Evolutionary conservation across 2,329 filamentous ascomycete genomes (phyloP).

Genomic region (Claviceps humidiphila): DNA sequence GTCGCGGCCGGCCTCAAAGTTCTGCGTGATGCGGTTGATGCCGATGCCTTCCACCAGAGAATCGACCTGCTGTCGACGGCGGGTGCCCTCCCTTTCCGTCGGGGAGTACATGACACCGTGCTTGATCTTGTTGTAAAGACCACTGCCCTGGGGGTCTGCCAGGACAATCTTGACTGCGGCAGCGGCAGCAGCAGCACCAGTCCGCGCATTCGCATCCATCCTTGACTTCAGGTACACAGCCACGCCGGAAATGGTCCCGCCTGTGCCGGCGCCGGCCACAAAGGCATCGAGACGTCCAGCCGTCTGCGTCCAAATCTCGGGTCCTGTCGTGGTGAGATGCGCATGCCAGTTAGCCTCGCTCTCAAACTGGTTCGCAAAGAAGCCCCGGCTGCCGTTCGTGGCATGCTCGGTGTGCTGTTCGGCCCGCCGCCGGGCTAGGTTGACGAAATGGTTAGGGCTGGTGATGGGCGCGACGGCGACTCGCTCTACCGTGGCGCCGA

Average conservation of each 20-base stretch:
- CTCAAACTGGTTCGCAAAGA: constrained; percentile 96
- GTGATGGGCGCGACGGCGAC: constrained; percentile 87
- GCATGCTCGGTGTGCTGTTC: constrained; percentile 52
- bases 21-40: constrained; percentile 85
- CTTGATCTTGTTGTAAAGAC: constrained; percentile 80
- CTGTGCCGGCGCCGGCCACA: constrained; percentile 85
- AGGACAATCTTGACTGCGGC: constrained; percentile 58
- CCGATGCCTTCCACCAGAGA: constrained; percentile 93
- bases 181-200: constrained; percentile 23
- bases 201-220: constrained; percentile 17
- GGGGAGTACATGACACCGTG: constrained; percentile 91
- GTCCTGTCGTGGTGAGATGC: constrained; percentile 71
- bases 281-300: constrained; percentile 69
- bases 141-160: constrained; percentile 88
- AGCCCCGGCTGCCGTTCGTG: constrained; percentile 55
- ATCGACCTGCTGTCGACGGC: constrained; percentile 82
- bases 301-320: constrained; percentile 76
- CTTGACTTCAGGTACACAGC: constrained; percentile 66
- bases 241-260: constrained; percentile 83
- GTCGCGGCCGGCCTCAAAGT: constrained; percentile 78
- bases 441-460: constrained; percentile 89
- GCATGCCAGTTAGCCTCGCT: constrained; percentile 78
- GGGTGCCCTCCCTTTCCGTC: constrained; percentile 82
- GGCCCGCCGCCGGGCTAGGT: constrained; percentile 69
- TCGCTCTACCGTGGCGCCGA: constrained; percentile 85